phyloP scores from a whole-genome alignment of 768 basidiomycete genomes.

The Tulasnella sp. region DNA sequence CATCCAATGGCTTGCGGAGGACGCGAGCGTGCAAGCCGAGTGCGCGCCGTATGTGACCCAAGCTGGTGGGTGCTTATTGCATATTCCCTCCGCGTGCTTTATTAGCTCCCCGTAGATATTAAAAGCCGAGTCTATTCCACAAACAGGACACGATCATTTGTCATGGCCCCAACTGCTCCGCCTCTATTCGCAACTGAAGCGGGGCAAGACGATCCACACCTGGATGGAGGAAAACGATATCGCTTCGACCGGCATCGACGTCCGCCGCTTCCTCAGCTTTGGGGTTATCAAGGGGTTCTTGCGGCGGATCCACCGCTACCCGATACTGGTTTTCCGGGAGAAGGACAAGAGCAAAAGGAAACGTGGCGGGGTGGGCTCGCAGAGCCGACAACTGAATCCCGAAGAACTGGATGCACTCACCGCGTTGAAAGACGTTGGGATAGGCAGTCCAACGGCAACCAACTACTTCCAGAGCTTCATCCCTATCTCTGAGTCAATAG shows the following conservation, averaged over 20 bases:
- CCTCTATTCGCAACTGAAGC: constrained; percentile 79
- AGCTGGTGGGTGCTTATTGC: constrained; percentile 46
- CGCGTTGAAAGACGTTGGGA: constrained; percentile 14
- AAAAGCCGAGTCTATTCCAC: not conserved
- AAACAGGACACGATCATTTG: constrained; percentile 46
- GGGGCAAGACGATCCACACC: constrained; percentile 75
- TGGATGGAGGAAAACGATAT: constrained; percentile 83
- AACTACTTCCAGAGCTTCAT: not conserved
- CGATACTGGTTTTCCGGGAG: constrained; percentile 48
- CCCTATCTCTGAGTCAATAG: constrained; percentile 14
- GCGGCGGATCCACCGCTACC: constrained; percentile 89
- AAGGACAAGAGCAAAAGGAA: constrained; percentile 13
- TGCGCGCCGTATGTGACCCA: constrained; percentile 89
- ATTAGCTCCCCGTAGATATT: no score
- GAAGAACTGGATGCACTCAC: constrained; percentile 21
- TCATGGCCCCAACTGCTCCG: constrained; percentile 85
- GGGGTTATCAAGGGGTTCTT: constrained; percentile 99
- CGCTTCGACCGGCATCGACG: constrained; percentile 72
- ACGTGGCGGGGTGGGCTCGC: not conserved
- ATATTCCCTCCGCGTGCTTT: not conserved
- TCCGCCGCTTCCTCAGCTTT: constrained; percentile 92
- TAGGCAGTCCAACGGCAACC: constrained; percentile 1
- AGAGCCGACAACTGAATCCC: constrained; percentile 8
- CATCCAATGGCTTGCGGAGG: constrained; percentile 82
- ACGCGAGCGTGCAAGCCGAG: constrained; percentile 78